A percentile compares a stretch with the other conserved stretches of the same genome.
phyloP scores from a whole-genome alignment of 495 filamentous ascomycete genomes.

The Aeminium ludgeri region DNA sequence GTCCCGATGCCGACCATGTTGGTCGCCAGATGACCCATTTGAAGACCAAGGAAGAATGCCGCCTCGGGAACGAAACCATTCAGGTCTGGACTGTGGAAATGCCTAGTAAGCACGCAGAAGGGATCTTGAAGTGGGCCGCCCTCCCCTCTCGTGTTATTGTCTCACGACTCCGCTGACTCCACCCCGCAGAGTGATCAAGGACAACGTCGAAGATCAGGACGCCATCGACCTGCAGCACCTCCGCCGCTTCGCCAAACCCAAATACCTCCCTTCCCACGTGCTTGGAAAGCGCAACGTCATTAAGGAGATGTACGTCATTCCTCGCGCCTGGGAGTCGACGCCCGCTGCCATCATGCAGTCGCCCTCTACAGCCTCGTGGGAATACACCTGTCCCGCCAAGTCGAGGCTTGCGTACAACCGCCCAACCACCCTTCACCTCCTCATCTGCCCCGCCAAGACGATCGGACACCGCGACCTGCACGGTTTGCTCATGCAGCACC shows the following conservation, averaged over 20 bases:
- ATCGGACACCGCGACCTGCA: constrained; percentile 31
- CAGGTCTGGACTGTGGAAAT: constrained; percentile 15
- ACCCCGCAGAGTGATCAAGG: constrained; percentile 15
- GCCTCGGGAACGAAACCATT: constrained; percentile 14
- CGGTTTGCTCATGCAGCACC: constrained; percentile 5
- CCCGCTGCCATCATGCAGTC: constrained; percentile 8
- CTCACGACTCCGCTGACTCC: neutral
- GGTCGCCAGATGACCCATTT: constrained; percentile 8
- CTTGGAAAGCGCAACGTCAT: constrained; percentile 18
- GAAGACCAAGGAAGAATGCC: constrained; percentile 17
- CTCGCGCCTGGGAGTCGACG: constrained; percentile 9
- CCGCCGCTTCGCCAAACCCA: constrained; percentile 58
- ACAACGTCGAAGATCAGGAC: constrained; percentile 11
- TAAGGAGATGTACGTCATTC: constrained; percentile 17
- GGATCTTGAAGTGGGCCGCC: constrained; percentile 13
- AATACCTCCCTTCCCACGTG: constrained; percentile 42
- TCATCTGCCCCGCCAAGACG: constrained; percentile 27
- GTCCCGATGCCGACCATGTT: neutral
- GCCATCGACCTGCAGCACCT: constrained; percentile 38
- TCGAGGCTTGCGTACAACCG: neutral
- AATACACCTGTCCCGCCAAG: constrained; percentile 2
- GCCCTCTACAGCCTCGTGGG: neutral
- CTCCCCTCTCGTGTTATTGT: neutral
- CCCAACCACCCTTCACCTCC: constrained; percentile 23
- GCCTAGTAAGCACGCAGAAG: constrained; percentile 18